Conservation (phyloP, 305 asterid genomes). For the Fraxinus dipetala region DNA sequence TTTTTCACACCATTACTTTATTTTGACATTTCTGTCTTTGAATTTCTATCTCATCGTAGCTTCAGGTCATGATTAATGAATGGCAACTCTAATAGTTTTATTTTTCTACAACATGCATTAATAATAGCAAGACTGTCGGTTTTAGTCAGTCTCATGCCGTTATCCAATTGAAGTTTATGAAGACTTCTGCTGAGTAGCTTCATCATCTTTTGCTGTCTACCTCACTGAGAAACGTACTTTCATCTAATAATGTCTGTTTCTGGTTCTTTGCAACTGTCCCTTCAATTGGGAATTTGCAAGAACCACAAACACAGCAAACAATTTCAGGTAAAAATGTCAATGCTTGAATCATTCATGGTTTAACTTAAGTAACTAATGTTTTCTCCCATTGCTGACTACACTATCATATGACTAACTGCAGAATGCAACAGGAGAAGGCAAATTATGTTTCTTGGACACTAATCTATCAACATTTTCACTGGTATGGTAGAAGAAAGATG, state of each 20-base stretch:
- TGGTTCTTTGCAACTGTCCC: constrained; percentile 67
- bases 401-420: constrained; percentile 32
- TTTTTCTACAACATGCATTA: neutral
- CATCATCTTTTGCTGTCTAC: constrained; percentile 25
- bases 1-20: neutral
- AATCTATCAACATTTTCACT: constrained; percentile 47
- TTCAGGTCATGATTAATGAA: neutral
- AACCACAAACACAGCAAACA: constrained; percentile 36
- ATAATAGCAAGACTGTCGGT: neutral
- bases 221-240: constrained; percentile 9
- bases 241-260: constrained; percentile 48
- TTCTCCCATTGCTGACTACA: neutral
- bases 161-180: neutral
- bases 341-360: neutral
- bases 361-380: neutral
- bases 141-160: neutral
- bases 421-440: constrained; percentile 44
- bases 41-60: neutral
- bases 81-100: neutral
- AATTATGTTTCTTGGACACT: constrained; percentile 33
- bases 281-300: constrained; percentile 52
- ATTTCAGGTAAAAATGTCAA: constrained; percentile 32
- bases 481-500: constrained; percentile 36
- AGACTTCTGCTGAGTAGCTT: constrained; percentile 11
- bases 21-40: neutral